Conservation (phyloP, 73 alveolate genomes). For the Blepharisma japonicum region DNA sequence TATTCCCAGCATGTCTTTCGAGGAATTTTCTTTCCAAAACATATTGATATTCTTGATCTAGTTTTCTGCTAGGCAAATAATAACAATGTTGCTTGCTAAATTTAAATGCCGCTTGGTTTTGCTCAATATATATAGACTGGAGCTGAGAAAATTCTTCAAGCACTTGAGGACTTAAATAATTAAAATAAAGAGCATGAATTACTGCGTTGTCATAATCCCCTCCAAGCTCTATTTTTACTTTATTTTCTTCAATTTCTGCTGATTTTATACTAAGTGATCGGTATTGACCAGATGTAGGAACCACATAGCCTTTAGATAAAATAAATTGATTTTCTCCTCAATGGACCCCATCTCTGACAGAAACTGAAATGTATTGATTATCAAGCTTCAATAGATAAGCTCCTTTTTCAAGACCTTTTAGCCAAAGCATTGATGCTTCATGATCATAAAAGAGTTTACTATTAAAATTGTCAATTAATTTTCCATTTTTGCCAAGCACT, state of each 20-base stretch:
- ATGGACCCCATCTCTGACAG: constrained; percentile 18
- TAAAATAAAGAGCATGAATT: not conserved
- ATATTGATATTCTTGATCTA: constrained; percentile 53
- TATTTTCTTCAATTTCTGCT: not conserved
- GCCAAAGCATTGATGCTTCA: too few relatives aligned
- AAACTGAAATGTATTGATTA: too few relatives aligned
- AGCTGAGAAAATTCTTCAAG: not conserved
- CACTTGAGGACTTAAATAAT: not conserved
- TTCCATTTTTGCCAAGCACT: too few relatives aligned
- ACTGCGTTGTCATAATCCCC: not conserved
- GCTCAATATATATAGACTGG: not conserved
- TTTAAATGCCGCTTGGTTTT: not conserved
- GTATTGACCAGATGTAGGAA: not conserved
- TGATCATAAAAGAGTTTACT: too few relatives aligned
- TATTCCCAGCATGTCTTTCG: constrained; percentile 45
- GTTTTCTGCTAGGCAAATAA: constrained; percentile 39
- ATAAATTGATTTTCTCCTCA: not conserved
- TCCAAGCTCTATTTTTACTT: not conserved
- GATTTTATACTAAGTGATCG: not conserved
- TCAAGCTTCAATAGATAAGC: too few relatives aligned
- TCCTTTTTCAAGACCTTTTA: too few relatives aligned
- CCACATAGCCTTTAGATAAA: not conserved
- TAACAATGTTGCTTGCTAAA: not conserved
- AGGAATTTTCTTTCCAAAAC: constrained; percentile 56
- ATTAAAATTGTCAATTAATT: too few relatives aligned